Percentiles rank a stretch among this genome's conserved stretches.
Evolutionary conservation across 192 early-diverging fungal species (phyloP).

Genomic region (Backusella westeae): DNA sequence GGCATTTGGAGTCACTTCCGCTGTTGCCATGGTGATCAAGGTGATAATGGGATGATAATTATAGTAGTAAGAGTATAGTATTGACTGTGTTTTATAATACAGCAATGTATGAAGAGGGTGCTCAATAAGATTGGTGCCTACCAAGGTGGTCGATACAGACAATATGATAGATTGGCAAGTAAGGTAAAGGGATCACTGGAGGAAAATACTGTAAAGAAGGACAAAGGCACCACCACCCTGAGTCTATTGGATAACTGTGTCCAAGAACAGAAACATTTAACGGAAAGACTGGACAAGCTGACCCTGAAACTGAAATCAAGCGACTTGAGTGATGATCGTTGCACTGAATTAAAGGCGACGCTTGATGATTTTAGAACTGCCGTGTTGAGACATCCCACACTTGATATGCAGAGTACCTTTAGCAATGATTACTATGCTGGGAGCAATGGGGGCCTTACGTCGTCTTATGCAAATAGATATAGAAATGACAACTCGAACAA

Average conservation of each 20-base stretch:
- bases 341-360: not conserved
- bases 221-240: not conserved
- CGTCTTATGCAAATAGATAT: not conserved
- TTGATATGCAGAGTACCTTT: not conserved
- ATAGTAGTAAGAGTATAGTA: not conserved
- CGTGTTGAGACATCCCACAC: not conserved
- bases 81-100: not conserved
- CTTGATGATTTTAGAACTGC: not conserved
- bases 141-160: not conserved
- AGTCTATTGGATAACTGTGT: not conserved
- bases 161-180: not conserved
- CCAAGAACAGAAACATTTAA: slow-evolving; percentile 4
- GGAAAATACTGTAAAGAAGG: not conserved
- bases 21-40: slow-evolving; percentile 23
- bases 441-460: not conserved
- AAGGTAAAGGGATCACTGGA: not conserved
- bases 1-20: slow-evolving; percentile 8
- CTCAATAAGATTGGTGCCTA: not conserved
- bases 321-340: not conserved
- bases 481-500: not conserved
- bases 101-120: not conserved
- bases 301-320: not conserved
- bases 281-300: not conserved
- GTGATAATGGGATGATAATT: not conserved
- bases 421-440: not conserved